Base-by-base conservation (phyloP, 2,329 filamentous ascomycete genomes). In the Diaporthe batatas region DNA sequence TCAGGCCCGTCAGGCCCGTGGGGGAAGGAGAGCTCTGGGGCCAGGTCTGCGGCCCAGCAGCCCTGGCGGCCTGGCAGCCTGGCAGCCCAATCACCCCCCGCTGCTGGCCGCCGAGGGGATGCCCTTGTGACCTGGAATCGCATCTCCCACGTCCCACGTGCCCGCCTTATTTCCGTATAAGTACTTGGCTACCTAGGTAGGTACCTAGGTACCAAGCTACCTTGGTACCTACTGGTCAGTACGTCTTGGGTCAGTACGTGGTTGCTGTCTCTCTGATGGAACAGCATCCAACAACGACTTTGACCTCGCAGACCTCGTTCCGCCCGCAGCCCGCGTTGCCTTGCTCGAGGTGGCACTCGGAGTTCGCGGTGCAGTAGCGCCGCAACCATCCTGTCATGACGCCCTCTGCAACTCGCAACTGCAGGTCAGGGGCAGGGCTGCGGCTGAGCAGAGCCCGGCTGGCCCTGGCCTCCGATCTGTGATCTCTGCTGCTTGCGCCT, bases 311-410 rank as follows among this genome's bases (percentile, higher is more conserved):
- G 34, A 23, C 21, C 12, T 49, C 23, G 42, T 23, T 23, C 6
- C 54, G 42, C 44, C 55, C 7, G 49, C 68, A 62, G 32, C 44
- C 55, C 57, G 68, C 32, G 44, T n/a, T 51, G 42, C 32, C 55
- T 51, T 21, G 12, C 10, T 42, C 55, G 51, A 39, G 44, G 68
- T 64, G 18, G 47, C 68, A 62, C 34, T 70, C 68, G 68, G 68
- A 42, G 68, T 70, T 34, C 47, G 55, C 68, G 39, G 32, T 70
- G 55, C 68, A 70, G 68, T 53, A 70, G 68, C 53, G 55, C 55
- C 42, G 16, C 54, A n/a, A 70, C 54, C 42, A 59, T 51, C 42
- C 18, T 59, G 32, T 59, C 47, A 62, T 70, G 32, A 39, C 67
- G 39, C 53, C 29, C 47, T 39, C 39, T 42, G 39, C 39, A 42